These are phyloP conservation scores for Phytophthora palmivora DNA, from an alignment of 352 stramenopile species.

Conservation along the genomic window DNA sequence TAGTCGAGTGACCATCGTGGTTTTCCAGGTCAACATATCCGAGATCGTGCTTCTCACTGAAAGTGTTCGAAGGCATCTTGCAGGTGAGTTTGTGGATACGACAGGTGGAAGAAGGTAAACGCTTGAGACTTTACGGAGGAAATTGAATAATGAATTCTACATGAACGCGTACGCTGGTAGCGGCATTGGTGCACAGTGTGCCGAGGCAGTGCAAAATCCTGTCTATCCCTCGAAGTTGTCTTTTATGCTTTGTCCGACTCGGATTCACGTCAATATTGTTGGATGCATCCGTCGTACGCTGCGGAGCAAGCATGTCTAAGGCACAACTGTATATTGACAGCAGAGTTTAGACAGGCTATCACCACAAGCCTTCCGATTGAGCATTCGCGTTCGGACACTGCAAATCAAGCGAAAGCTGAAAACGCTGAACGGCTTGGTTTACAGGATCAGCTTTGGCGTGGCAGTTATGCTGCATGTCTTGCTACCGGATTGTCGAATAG, in stretches of 20 bases:
- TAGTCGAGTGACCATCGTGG: conserved; percentile 25
- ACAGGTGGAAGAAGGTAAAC: neutral
- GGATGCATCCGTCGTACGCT: conserved; percentile 19
- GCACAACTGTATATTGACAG: conserved; percentile 22
- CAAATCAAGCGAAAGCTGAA: conserved; percentile 31
- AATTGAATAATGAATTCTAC: conserved; percentile 27
- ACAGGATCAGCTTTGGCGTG: conserved; percentile 9
- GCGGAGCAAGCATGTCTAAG: conserved; percentile 24
- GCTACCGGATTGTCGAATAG: conserved; percentile 4
- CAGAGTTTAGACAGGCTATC: conserved; percentile 3
- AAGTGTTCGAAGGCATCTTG: conserved; percentile 23
- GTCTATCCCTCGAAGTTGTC: conserved; percentile 19
- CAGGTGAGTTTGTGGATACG: neutral
- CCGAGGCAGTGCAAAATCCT: neutral
- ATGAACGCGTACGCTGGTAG: conserved; percentile 1
- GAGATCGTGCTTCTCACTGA: conserved; percentile 25
- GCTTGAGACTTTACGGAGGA: conserved; percentile 15
- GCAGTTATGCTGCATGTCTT: conserved; percentile 22
- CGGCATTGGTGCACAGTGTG: conserved; percentile 24
- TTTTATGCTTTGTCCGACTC: conserved; percentile 18
- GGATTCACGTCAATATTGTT: conserved; percentile 17
- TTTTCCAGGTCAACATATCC: conserved; percentile 30
- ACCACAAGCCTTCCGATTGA: conserved; percentile 24
- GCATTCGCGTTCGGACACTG: conserved; percentile 23
- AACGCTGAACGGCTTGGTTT: conserved; percentile 9